These are phyloP conservation scores for Botrytis fabae DNA, from an alignment of 2,329 filamentous ascomycete species.

Conservation along the genomic window DNA sequence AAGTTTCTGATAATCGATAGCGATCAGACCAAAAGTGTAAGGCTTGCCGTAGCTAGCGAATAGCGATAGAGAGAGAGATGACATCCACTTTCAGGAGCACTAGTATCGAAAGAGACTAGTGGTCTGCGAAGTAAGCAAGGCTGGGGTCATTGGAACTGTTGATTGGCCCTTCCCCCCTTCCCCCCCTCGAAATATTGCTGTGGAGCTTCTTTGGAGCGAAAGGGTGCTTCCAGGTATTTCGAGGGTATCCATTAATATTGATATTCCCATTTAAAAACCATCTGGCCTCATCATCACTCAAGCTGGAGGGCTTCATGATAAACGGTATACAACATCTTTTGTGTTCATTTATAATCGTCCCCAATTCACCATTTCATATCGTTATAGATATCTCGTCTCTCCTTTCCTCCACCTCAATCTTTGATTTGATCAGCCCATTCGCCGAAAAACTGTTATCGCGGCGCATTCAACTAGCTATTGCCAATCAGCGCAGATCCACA, in stretches of 20 bases:
- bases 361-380: neutral
- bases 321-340: neutral
- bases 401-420: neutral
- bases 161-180: neutral
- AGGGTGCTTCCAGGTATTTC: neutral
- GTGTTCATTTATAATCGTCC: neutral
- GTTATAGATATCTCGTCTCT: neutral
- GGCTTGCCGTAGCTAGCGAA: constrained; percentile 22
- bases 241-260: neutral
- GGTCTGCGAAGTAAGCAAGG: neutral
- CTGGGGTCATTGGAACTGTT: neutral
- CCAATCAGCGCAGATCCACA: neutral
- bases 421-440: neutral
- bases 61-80: neutral
- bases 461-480: constrained; percentile 17
- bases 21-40: constrained; percentile 25
- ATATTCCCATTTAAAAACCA: neutral
- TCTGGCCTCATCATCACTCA: constrained; percentile 17
- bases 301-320: neutral
- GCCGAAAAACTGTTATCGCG: constrained; percentile 9
- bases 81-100: neutral
- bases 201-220: neutral
- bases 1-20: constrained; percentile 29
- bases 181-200: neutral
- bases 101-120: neutral